These are phyloP conservation scores for Calocybe cyanea DNA, from an alignment of 768 basidiomycete genomes.

Conservation along the genomic window DNA sequence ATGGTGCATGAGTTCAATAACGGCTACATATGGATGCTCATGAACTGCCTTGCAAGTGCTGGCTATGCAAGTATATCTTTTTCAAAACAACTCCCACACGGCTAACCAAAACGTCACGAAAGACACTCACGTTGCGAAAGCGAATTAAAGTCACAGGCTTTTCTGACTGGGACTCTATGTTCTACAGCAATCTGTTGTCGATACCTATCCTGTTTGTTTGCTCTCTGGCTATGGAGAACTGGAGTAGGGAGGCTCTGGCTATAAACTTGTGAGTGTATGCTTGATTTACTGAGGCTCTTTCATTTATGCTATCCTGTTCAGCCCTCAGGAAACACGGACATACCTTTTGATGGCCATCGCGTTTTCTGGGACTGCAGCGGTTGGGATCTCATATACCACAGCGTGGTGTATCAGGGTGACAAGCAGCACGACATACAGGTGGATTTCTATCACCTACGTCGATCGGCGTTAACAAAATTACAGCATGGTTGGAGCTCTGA, in stretches of 20 bases:
- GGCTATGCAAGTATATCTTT: slow-evolving; percentile 65
- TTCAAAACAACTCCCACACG: slow-evolving; percentile 1
- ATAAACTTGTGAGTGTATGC: slow-evolving; percentile 79
- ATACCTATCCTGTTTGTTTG: slow-evolving; percentile 85
- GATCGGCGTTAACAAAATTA: slow-evolving; percentile 7
- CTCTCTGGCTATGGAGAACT: slow-evolving; percentile 85
- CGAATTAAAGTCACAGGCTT: slow-evolving; percentile 93
- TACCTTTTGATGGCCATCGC: slow-evolving; percentile 84
- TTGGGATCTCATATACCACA: slow-evolving; percentile 96
- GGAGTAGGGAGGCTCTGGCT: slow-evolving; percentile 72
- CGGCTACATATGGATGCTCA: slow-evolving; percentile 96
- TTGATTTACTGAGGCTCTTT: background rate
- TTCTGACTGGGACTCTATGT: slow-evolving; percentile 98
- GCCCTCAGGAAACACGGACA: slow-evolving; percentile 77
- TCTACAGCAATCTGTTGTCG: slow-evolving; percentile 95
- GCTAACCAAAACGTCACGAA: slow-evolving; percentile 8
- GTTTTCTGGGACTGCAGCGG: slow-evolving; percentile 96
- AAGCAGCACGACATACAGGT: slow-evolving; percentile 98
- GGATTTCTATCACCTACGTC: slow-evolving; percentile 13
- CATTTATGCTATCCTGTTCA: slow-evolving; percentile 27
- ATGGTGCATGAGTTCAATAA: slow-evolving; percentile 55
- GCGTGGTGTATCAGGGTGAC: slow-evolving; percentile 98
- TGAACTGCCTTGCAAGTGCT: slow-evolving; percentile 88
- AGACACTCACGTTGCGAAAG: slow-evolving; percentile 96
- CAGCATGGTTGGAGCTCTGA: slow-evolving; percentile 96